Evolutionary conservation across 1,139 yeast genomes (phyloP).

Genomic region (Scheffersomyces insectosa): DNA sequence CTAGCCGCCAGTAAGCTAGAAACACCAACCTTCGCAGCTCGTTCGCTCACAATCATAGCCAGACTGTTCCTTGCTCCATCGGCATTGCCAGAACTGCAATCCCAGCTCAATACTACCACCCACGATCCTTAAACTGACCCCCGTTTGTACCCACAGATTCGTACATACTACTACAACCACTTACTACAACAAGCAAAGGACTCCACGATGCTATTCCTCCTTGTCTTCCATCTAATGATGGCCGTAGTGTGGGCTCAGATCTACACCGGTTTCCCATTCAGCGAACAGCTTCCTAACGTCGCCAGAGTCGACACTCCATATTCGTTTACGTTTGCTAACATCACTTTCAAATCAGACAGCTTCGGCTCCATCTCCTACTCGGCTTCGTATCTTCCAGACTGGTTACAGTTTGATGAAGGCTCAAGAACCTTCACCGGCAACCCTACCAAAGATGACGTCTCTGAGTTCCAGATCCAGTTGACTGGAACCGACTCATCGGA

Average conservation of each 20-base stretch:
- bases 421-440: slow-evolving; percentile 70
- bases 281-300: slow-evolving; percentile 82
- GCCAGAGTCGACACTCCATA: slow-evolving; percentile 70
- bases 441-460: slow-evolving; percentile 51
- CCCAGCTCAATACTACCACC: no score
- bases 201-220: slow-evolving; percentile 9
- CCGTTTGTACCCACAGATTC: no score
- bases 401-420: slow-evolving; percentile 72
- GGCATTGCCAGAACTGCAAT: no score
- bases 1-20: no score
- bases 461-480: slow-evolving; percentile 49
- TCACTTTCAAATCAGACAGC: slow-evolving; percentile 62
- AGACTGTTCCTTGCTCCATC: no score
- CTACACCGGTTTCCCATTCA: slow-evolving; percentile 75
- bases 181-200: no score
- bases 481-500: slow-evolving; percentile 63
- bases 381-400: slow-evolving; percentile 62
- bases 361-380: slow-evolving; percentile 50
- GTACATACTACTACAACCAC: no score
- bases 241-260: slow-evolving; percentile 22
- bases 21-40: no score
- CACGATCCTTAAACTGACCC: no score
- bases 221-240: slow-evolving; percentile 10
- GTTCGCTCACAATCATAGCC: no score
- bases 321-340: slow-evolving; percentile 66